Evolutionary conservation across 106 monocot genomes (phyloP), one percentile per base, ranked within the genome.

Genomic region (Chionographis japonica): DNA sequence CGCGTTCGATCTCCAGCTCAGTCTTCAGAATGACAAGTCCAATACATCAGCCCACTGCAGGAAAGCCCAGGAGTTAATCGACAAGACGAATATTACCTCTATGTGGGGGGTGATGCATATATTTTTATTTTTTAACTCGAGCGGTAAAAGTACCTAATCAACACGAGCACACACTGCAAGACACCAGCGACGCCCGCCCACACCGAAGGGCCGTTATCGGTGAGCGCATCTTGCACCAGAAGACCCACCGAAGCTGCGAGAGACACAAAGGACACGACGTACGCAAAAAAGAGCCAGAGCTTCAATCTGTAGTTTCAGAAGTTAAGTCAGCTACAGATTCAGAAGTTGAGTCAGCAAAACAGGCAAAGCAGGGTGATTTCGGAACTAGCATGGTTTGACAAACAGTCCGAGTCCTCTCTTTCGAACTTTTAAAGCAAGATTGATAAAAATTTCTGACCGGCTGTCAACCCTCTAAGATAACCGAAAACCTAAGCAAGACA

Each of bases 141-240:
- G 46, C 46, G 2, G 9, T 46, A 50, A 27, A 1, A 1, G 27
- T 73, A 94, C 94, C 91, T 95, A 19, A 95, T 81, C 54, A 95
- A 73, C 43, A 91, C 80, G 69, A 91, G 78, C 4, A 91, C 91
- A 74, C 91, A 95, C 55, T 91, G 94, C 15, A 95, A 64, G 14
- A 88, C 77, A 40, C 94, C 91, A 51, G 91, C 94, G 63, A 81
- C 76, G 4, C 94, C 94, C 3, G 91, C 88, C 94, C 94, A 95
- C 4, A 75, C 15, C 27, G 90, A 83, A 19, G 83, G 85, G 3
- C 85, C 86, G 50, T 78, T 84, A 41, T 83, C 83, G 1, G 81
- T 82, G 15, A 95, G 88, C 38, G 94, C 73, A 77, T 95, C 94
- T 67, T 91, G 94, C 37, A 88, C 75, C 54, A 95, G 75, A 18